Conservation (phyloP, 1,284 basidiomycete species). For the Vanrija sp. region DNA sequence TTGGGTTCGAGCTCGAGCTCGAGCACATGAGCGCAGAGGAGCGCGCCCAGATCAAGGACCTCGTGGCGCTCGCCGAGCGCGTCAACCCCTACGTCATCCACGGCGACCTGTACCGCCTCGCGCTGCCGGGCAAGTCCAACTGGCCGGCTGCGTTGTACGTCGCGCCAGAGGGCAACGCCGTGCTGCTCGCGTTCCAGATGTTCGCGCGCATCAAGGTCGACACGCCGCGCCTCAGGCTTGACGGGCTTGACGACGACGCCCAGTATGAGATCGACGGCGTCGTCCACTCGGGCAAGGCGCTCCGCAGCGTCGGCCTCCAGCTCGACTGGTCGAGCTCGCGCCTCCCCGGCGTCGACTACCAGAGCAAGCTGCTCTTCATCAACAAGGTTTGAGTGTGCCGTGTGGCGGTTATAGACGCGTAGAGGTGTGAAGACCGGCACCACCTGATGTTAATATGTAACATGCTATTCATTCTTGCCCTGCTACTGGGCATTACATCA, state of each 20-base stretch:
- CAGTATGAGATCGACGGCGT: conserved; percentile 20
- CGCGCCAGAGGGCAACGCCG: conserved; percentile 1
- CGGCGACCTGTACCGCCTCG: conserved; percentile 29
- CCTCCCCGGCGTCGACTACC: conserved; percentile 4
- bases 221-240: conserved; percentile 12
- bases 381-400: too few relatives aligned
- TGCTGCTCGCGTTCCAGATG: conserved; percentile 17
- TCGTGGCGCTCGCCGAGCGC: conserved; percentile 19
- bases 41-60: conserved; percentile 11
- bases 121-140: conserved; percentile 20
- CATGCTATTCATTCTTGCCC: background rate
- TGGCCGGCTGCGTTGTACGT: conserved; percentile 28
- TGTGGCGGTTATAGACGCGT: too few relatives aligned
- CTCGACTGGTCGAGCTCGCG: background rate
- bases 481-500: background rate
- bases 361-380: background rate
- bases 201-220: conserved; percentile 1
- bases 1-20: conserved; percentile 37
- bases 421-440: too few relatives aligned
- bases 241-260: conserved; percentile 14
- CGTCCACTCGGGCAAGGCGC: conserved; percentile 4
- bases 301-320: conserved; percentile 4
- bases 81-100: conserved; percentile 25
- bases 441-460: too few relatives aligned
- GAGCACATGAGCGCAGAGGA: conserved; percentile 19